A percentile compares a stretch with the other conserved stretches of the same genome.
phyloP scores from a whole-genome alignment of 2,329 filamentous ascomycete genomes.

The Fusarium coffeatum region DNA sequence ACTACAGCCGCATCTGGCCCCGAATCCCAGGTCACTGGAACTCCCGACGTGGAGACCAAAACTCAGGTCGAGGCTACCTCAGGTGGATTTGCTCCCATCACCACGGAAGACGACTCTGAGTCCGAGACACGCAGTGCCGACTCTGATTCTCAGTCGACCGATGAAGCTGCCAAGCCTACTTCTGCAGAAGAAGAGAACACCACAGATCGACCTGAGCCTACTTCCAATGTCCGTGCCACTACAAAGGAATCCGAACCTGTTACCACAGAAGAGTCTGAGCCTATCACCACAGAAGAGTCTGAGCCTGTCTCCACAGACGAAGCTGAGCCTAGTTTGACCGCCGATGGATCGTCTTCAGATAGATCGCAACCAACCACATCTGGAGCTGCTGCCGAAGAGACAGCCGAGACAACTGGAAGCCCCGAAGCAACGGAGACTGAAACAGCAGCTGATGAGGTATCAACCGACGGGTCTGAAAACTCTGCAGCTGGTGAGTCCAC shows the following conservation, averaged over 20 bases:
- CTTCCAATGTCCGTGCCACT: constrained; percentile 7
- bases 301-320: not conserved
- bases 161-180: constrained; percentile 4
- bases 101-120: constrained; percentile 18
- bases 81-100: constrained; percentile 38
- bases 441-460: constrained; percentile 35
- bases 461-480: constrained; percentile 34
- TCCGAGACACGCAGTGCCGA: constrained; percentile 6
- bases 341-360: constrained; percentile 11
- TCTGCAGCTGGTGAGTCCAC: constrained; percentile 36
- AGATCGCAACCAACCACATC: constrained; percentile 25
- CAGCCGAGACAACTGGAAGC: constrained; percentile 9
- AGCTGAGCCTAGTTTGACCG: constrained; percentile 3
- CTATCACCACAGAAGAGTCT: not conserved
- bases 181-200: not conserved
- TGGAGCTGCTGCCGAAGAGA: constrained; percentile 10
- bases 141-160: constrained; percentile 13
- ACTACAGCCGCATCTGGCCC: constrained; percentile 22
- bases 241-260: constrained; percentile 3
- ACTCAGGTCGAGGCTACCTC: constrained; percentile 44
- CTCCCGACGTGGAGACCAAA: constrained; percentile 41
- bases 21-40: constrained; percentile 43
- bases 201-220: constrained; percentile 12
- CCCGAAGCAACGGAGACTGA: constrained; percentile 19
- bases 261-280: not conserved